A percentile compares a stretch with the other conserved stretches of the same genome.
phyloP scores from a whole-genome alignment of 345 rosid species.

The Brassica juncea region DNA sequence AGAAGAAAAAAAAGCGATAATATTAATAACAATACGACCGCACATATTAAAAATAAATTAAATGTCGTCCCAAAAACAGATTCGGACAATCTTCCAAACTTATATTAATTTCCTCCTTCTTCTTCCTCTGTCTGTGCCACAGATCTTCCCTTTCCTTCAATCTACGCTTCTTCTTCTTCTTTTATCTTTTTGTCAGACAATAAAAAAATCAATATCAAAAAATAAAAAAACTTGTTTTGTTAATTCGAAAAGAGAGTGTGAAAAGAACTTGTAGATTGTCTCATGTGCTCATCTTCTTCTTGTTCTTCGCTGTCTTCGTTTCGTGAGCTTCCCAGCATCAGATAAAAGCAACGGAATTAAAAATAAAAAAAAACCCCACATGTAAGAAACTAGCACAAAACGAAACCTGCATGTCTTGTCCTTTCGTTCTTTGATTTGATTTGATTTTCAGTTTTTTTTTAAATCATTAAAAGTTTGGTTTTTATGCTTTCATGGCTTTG shows the following conservation, averaged over 20 bases:
- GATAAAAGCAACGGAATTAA: conserved; percentile 35
- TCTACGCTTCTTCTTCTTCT: conserved; percentile 24
- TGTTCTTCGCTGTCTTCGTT: conserved; percentile 39
- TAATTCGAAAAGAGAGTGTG: conserved; percentile 15
- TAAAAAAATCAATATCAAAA: neutral
- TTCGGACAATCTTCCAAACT: conserved; percentile 38
- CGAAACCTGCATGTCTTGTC: conserved; percentile 36
- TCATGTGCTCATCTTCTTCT: conserved; percentile 20
- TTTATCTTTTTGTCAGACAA: conserved; percentile 6
- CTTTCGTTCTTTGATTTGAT: neutral
- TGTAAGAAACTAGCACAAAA: conserved; percentile 47
- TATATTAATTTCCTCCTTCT: conserved; percentile 26
- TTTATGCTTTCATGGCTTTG: conserved; percentile 29
- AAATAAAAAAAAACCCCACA: conserved; percentile 12
- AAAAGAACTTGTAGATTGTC: conserved; percentile 32
- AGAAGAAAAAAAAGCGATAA: neutral
- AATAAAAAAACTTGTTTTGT: conserved; percentile 5
- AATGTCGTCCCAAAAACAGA: conserved; percentile 37
- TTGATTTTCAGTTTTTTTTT: conserved; percentile 34
- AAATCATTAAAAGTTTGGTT: conserved; percentile 41
- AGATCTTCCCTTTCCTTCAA: conserved; percentile 34
- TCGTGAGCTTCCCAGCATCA: conserved; percentile 47
- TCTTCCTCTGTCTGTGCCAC: conserved; percentile 29
- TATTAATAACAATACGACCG: conserved; percentile 29
- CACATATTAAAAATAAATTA: conserved; percentile 30